phyloP scores from a whole-genome alignment of 2,329 filamentous ascomycete genomes.

The Leptographium flavum region DNA sequence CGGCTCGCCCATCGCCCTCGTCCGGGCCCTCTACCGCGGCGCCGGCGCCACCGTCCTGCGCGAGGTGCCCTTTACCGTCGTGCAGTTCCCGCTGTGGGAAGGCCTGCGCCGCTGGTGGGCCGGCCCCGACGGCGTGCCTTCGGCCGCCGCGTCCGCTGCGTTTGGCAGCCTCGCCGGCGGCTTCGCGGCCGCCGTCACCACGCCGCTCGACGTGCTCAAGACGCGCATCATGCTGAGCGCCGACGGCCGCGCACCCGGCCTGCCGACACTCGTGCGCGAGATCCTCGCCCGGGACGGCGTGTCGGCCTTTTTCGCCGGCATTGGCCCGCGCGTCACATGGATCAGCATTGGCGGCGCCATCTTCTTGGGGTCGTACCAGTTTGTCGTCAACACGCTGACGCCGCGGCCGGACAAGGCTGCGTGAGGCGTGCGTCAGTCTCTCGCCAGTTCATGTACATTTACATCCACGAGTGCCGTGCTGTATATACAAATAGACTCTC shows the following conservation, averaged over 20 bases:
- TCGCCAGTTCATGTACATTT: too few species aligned
- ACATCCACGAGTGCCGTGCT: too few species aligned
- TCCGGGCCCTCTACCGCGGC: conserved; percentile 78
- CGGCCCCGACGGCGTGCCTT: conserved; percentile 19
- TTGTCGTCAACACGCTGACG: conserved; percentile 58
- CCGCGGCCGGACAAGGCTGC: conserved; percentile 20
- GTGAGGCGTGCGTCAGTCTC: neutral
- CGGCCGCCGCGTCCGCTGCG: conserved; percentile 64
- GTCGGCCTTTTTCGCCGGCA: conserved; percentile 58
- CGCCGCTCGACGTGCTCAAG: conserved; percentile 91
- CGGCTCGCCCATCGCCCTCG: conserved; percentile 35
- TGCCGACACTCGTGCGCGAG: conserved; percentile 42
- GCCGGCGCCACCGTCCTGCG: conserved; percentile 87
- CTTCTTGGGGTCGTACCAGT: conserved; percentile 88
- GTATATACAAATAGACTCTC: neutral
- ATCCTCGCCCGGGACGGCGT: conserved; percentile 53
- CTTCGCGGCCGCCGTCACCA: conserved; percentile 76
- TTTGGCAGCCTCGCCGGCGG: conserved; percentile 77
- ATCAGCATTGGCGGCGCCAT: conserved; percentile 90
- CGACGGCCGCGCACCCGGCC: conserved; percentile 38
- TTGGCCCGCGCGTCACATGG: conserved; percentile 79
- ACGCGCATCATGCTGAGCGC: conserved; percentile 86
- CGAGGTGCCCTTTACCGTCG: conserved; percentile 92
- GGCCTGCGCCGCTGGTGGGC: conserved; percentile 60
- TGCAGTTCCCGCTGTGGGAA: conserved; percentile 97